phyloP scores from a whole-genome alignment of 225 moss, liverwort and hornwort species.

The Ulota crispa region DNA sequence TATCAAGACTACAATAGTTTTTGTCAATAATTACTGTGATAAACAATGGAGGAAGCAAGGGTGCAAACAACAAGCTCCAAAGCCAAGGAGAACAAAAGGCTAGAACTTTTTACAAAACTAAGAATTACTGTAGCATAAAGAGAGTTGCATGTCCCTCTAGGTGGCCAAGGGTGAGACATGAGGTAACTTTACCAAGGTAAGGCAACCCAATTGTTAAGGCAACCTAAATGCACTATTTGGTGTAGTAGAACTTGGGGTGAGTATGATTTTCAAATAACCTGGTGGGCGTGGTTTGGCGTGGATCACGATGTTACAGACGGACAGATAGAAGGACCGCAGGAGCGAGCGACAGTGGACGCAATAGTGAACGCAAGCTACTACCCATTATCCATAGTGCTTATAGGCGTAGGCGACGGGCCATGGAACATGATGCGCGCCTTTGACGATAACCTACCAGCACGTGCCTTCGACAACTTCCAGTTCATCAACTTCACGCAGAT shows the following conservation, averaged over 20 bases:
- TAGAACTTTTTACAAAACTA: no score
- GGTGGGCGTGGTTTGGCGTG: not conserved
- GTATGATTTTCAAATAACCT: not conserved
- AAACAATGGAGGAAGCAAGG: no score
- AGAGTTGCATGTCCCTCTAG: no score
- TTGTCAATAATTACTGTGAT: no score
- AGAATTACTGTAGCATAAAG: no score
- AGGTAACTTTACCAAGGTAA: no score
- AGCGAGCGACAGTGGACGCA: conserved; percentile 53
- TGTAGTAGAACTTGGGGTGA: not conserved
- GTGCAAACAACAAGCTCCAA: no score
- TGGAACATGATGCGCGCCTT: conserved; percentile 90
- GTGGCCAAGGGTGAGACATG: no score
- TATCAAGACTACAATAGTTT: no score
- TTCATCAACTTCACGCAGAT: conserved; percentile 87
- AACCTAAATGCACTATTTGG: no score
- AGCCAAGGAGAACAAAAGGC: no score
- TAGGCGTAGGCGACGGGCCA: conserved; percentile 96
- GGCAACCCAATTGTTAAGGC: no score
- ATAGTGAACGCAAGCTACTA: conserved; percentile 63
- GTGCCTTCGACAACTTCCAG: conserved; percentile 93
- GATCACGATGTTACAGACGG: conserved; percentile 34
- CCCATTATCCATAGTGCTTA: conserved; percentile 81
- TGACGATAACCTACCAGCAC: conserved; percentile 75
- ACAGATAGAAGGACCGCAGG: conserved; percentile 63